Evolutionary conservation across 2,329 filamentous ascomycete genomes (phyloP).

Genomic region (Zalaria sp.): DNA sequence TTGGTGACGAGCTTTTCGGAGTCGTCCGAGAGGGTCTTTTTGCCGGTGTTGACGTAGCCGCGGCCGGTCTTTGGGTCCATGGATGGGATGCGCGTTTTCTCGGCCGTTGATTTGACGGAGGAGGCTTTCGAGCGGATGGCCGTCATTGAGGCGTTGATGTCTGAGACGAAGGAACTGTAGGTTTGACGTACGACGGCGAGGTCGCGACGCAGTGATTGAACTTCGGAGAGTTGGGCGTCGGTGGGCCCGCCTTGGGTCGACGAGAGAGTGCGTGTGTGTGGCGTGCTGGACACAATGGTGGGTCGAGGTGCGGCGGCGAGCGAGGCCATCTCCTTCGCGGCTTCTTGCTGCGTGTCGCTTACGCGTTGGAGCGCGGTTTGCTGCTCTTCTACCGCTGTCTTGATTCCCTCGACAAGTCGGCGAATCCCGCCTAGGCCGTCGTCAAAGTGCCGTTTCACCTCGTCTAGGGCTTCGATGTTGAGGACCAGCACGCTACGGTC

Average conservation of each 20-base stretch:
- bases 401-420: constrained; percentile 72
- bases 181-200: constrained; percentile 86
- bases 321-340: constrained; percentile 71
- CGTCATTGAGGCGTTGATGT: constrained; percentile 79
- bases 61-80: constrained; percentile 69
- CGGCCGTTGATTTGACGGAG: constrained; percentile 62
- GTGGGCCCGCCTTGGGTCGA: constrained; percentile 20
- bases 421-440: constrained; percentile 73
- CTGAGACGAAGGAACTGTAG: constrained; percentile 79
- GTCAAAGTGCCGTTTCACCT: constrained; percentile 92
- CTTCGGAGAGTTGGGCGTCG: constrained; percentile 55
- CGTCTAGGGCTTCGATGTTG: constrained; percentile 84
- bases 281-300: constrained; percentile 10
- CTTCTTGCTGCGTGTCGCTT: constrained; percentile 79
- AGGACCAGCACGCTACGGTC: constrained; percentile 89
- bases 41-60: constrained; percentile 70
- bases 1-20: constrained; percentile 81
- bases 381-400: constrained; percentile 72
- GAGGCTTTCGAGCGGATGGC: constrained; percentile 68
- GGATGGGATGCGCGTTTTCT: constrained; percentile 55
- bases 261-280: constrained; percentile 10
- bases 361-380: constrained; percentile 70
- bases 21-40: constrained; percentile 74
- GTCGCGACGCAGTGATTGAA: constrained; percentile 73
- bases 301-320: constrained; percentile 36